A percentile compares a stretch with the other conserved stretches of the same genome.
These are phyloP conservation scores for Arctium lappa DNA, from an alignment of 129 eudicot species.

Conservation along the genomic window DNA sequence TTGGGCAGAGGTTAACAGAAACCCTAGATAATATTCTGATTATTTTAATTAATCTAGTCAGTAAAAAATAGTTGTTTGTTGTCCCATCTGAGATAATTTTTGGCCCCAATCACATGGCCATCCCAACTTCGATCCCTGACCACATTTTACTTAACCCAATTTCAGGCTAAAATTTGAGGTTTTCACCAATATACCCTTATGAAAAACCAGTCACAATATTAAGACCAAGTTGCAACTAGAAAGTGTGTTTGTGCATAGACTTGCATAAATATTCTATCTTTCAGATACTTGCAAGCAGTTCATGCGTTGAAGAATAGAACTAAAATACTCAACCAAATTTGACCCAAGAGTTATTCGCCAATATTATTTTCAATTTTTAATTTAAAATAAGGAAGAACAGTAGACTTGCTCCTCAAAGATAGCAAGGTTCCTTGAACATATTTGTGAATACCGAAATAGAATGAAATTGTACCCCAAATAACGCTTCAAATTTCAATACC, in stretches of 20 bases:
- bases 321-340: not conserved
- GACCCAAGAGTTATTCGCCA: not conserved
- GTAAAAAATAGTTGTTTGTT: not conserved
- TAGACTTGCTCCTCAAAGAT: not conserved
- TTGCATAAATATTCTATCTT: not conserved
- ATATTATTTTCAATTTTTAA: not conserved
- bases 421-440: constrained; percentile 2
- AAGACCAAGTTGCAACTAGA: not conserved
- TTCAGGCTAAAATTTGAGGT: not conserved
- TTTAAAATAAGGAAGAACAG: not conserved
- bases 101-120: not conserved
- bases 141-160: not conserved
- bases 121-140: not conserved
- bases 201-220: not conserved
- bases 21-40: no score
- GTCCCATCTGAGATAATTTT: not conserved
- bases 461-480: not conserved
- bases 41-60: no score
- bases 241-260: not conserved
- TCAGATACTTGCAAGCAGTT: not conserved
- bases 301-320: not conserved
- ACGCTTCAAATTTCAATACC: not conserved
- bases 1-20: no score
- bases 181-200: not conserved
- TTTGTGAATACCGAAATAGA: not conserved